These are phyloP conservation scores for Macadamia tetraphylla DNA, from an alignment of 164 flowering plant species.

Conservation along the genomic window DNA sequence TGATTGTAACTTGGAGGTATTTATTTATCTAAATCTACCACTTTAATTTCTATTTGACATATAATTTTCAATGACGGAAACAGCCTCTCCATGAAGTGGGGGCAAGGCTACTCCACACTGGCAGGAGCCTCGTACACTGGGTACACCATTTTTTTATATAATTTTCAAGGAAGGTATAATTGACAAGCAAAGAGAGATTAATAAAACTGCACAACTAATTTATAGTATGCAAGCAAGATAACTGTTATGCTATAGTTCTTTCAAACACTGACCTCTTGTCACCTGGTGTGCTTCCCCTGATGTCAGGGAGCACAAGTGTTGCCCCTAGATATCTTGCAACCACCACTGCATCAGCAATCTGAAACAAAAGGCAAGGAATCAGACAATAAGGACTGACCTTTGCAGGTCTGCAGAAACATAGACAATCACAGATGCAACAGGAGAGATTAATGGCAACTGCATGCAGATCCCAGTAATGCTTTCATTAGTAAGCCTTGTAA, in stretches of 20 bases:
- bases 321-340: constrained; percentile 87
- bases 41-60: too few species aligned
- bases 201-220: neutral
- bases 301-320: constrained; percentile 90
- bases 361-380: constrained; percentile 8
- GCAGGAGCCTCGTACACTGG: too few species aligned
- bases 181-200: neutral
- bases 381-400: neutral
- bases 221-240: neutral
- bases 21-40: too few species aligned
- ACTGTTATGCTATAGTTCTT: neutral
- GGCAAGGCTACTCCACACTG: too few species aligned
- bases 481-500: too few species aligned
- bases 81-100: too few species aligned
- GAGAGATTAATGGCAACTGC: neutral
- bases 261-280: constrained; percentile 49
- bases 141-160: too few species aligned
- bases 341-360: constrained; percentile 88
- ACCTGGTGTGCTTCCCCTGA: constrained; percentile 71
- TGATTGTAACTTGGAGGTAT: too few species aligned
- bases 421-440: neutral
- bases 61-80: too few species aligned
- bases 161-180: too few species aligned
- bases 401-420: neutral
- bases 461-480: neutral